Base-by-base conservation (phyloP, 129 eudicot species). In the Ambrosia artemisiifolia region DNA sequence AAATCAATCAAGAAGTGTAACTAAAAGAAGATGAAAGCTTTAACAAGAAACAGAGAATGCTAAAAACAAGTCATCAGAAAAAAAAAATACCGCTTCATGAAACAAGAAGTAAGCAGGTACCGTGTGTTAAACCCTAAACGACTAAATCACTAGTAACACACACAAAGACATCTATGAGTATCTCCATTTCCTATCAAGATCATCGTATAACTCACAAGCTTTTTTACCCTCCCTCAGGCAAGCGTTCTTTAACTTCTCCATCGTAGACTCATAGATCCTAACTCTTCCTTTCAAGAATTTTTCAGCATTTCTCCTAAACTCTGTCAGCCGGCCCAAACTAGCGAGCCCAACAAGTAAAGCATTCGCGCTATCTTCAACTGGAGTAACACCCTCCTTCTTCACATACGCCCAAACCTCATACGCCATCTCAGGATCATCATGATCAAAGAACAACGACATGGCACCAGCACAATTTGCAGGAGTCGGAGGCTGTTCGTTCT, bases 351-450 rank as follows among this genome's bases (percentile, higher is more conserved):
- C 51, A 60, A 93, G 92, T 70, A 89, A 85, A 5, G 83, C 95
- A 81, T 89, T 93, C 44, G 88, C 93, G 70, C 84, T 63, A 73
- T 89, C 98, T 19, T 87, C 92, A 63, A 84, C 12, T 11, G 98
- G 95, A 18, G 65, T 70, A 35, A 85, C 70, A 16, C 69, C 63
- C 33, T 85, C 84, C 48, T 82, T 81, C 57, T 73, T 84, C 96
- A 93, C 75, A 62, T 72, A 89, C 19, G 78, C 83, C 98, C 98
- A 92, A 24, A 92, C 77, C 67, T 89, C 95, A 42, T 75, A 66
- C 3, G 90, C 96, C 73, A 83, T 87, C 84, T 89, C 98, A 1
- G 96, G 98, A 80, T 93, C 98, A 69, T 89, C 96, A 59, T 77
- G 63, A 3, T 89, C 90, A 55, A 93, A 89, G 46, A 89, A 70